Percentiles rank a stretch among this genome's conserved stretches.
phyloP scores from a whole-genome alignment of 441 rosid species.

The Raphanus hybrid region DNA sequence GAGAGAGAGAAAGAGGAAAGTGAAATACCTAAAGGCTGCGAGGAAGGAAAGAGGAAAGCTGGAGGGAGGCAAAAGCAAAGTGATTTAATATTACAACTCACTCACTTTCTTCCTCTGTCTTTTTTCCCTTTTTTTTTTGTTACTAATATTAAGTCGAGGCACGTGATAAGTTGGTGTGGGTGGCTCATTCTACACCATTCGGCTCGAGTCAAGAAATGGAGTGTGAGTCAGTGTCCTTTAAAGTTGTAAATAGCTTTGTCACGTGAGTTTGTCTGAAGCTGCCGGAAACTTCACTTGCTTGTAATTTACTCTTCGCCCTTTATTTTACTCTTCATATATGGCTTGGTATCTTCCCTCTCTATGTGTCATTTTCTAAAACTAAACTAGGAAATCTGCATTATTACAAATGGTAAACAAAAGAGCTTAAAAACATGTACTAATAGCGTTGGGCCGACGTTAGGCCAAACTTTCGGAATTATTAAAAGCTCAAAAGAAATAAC shows the following conservation, averaged over 20 bases:
- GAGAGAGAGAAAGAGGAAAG: conserved; percentile 52
- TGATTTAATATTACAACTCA: conserved; percentile 21
- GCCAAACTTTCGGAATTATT: not conserved
- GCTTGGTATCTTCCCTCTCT: conserved; percentile 17
- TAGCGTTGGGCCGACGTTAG: not conserved
- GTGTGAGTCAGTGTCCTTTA: conserved; percentile 19
- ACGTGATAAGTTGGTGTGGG: conserved; percentile 20
- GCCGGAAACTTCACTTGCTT: conserved; percentile 32
- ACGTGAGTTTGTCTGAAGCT: conserved; percentile 45
- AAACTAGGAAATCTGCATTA: not conserved
- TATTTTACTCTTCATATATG: not conserved
- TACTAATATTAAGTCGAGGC: not conserved
- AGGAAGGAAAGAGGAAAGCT: conserved; percentile 50
- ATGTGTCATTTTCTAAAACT: not conserved
- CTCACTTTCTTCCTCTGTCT: conserved; percentile 26
- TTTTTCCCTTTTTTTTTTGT: not conserved
- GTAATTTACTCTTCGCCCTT: conserved; percentile 24
- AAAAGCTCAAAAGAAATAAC: not conserved
- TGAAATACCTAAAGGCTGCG: conserved; percentile 53
- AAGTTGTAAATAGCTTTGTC: conserved; percentile 17
- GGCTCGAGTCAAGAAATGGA: not conserved
- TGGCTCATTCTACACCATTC: conserved; percentile 18
- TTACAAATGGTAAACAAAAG: too few relatives aligned
- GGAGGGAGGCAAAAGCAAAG: conserved; percentile 37
- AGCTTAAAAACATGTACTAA: not conserved